Evolutionary conservation across 257 asterid genomes (phyloP), one percentile per base, ranked within the genome.

Genomic region (Coffea eugenioides): DNA sequence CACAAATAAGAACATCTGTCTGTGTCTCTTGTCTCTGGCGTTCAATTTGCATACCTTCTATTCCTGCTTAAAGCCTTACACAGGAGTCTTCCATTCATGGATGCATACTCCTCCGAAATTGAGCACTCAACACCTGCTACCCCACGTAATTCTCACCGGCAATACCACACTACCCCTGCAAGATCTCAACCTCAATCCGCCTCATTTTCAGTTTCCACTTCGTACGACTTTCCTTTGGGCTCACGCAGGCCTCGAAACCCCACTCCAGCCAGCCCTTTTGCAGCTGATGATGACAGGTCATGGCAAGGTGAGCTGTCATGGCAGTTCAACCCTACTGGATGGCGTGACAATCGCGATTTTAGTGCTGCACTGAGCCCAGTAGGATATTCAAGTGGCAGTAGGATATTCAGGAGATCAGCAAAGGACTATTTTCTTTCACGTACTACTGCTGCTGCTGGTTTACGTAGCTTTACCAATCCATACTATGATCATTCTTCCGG

Each of bases 291-390:
- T 51, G 94, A 90, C 86, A 68, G 82, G 83, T 88, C 93, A 8
- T 93, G 98, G 98, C 90, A 88, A 57, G 87, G 87, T 2, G 92
- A 85, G 86, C 89, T 93, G 0, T 93, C 96, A 2, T 93, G 98
- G 98, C 94, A 90, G 77, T 77, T 91, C 43, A 88, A 88, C 81
- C 91, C 93, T 3, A 79, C 88, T 0, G 92, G 91, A 0, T 88
- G 93, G 94, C 86, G 74, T 2, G 96, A 93, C 7, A 87, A 84
- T 14, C 88, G 79, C 1, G 81, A 81, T 43, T 88, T 92, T 11
- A 93, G 98, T 39, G 90, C 89, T 1, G 97, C 90, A 2, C 73
- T 31, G 34, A 31, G 34, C 34, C 34, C 34, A 31, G 34, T 31
- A 31, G 34, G 34, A 31, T 31, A 31, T 31, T 31, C 86, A 31